Percentiles rank a stretch among this genome's conserved stretches.
phyloP scores from a whole-genome alignment of 2,329 filamentous ascomycete genomes.

The Penicillium sp. region DNA sequence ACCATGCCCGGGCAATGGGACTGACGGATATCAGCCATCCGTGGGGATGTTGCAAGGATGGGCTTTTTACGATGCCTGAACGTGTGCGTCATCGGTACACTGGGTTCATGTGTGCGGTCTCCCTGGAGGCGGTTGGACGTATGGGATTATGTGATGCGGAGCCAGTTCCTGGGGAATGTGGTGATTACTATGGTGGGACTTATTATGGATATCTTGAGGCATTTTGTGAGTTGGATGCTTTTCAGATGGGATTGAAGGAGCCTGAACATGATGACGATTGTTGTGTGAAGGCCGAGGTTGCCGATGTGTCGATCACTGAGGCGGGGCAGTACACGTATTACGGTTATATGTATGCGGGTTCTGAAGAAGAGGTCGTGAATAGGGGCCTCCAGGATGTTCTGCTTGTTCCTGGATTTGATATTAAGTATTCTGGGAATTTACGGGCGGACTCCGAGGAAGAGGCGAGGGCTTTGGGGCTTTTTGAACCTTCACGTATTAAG shows the following conservation, averaged over 20 bases:
- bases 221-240: neutral
- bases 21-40: neutral
- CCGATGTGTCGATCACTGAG: neutral
- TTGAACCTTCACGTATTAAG: neutral
- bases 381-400: neutral
- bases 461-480: neutral
- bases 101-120: neutral
- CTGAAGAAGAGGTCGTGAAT: neutral
- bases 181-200: conserved; percentile 1
- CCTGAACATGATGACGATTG: neutral
- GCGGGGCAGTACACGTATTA: neutral
- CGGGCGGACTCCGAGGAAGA: neutral
- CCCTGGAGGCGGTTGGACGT: neutral
- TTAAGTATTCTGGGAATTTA: conserved; percentile 4
- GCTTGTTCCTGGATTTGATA: conserved; percentile 1
- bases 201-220: neutral
- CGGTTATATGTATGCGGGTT: conserved; percentile 3
- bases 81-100: neutral
- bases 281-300: neutral
- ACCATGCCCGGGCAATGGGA: neutral
- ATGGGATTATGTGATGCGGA: neutral
- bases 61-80: neutral
- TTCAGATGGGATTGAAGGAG: conserved; percentile 2
- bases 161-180: neutral
- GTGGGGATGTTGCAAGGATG: conserved; percentile 3